These are phyloP conservation scores for Paecilomyces sp. DNA, from an alignment of 2,329 filamentous ascomycete genomes.

Conservation along the genomic window DNA sequence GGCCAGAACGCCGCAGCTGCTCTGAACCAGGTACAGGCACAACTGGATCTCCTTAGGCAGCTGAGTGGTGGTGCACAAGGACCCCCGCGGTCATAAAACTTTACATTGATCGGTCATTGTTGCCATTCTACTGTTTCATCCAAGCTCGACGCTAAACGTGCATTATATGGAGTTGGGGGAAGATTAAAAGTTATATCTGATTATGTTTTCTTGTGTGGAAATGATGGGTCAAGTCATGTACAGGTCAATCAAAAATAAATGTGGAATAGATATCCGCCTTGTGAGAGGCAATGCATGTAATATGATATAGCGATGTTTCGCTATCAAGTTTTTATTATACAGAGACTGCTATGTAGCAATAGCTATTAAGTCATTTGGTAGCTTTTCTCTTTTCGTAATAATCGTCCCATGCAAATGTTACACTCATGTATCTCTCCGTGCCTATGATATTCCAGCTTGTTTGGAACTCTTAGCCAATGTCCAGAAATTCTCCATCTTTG, in stretches of 20 bases:
- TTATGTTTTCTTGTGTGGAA: not conserved
- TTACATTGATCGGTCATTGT: not conserved
- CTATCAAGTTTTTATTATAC: not conserved
- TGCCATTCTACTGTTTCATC: not conserved
- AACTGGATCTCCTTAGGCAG: conserved; percentile 33
- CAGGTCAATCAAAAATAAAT: not conserved
- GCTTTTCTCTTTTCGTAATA: not conserved
- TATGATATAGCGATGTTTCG: not conserved
- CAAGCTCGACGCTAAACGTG: not conserved
- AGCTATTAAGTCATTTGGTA: not conserved
- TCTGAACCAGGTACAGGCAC: conserved; percentile 35
- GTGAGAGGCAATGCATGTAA: not conserved
- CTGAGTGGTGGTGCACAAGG: conserved; percentile 16
- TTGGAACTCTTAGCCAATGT: conserved; percentile 67
- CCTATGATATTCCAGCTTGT: conserved; percentile 5
- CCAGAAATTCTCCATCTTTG: conserved; percentile 96
- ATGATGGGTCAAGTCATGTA: not conserved
- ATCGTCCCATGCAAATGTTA: not conserved
- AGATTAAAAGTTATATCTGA: not conserved
- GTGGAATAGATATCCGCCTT: not conserved
- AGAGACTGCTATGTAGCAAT: not conserved
- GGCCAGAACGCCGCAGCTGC: conserved; percentile 23
- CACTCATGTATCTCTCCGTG: not conserved
- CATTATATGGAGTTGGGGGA: not conserved
- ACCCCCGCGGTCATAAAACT: not conserved